phyloP scores from a whole-genome alignment of 805 yeast species.

The Candida wancherniae region DNA sequence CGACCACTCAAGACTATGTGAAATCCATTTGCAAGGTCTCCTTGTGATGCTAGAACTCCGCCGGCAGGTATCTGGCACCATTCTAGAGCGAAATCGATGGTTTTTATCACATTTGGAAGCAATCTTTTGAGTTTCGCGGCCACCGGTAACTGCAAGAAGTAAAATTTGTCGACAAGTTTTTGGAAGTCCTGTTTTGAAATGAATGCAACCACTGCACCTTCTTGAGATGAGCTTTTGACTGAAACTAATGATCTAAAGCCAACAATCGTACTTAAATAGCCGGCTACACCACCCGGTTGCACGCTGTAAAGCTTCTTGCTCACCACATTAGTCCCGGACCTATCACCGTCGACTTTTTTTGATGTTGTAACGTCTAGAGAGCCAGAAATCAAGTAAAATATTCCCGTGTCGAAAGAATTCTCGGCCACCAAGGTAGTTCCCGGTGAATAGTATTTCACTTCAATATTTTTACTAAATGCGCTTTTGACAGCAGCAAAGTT shows the following conservation, averaged over 20 bases:
- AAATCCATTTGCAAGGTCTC: conserved; percentile 85
- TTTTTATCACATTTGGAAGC: conserved; percentile 60
- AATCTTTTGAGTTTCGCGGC: conserved; percentile 70
- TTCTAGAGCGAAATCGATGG: conserved; percentile 87
- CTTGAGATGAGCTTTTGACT: conserved; percentile 54
- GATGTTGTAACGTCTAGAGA: conserved; percentile 48
- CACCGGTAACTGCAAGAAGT: conserved; percentile 68
- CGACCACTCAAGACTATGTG: conserved; percentile 88
- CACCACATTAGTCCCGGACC: conserved; percentile 1
- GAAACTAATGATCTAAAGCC: conserved; percentile 77
- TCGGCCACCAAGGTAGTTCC: conserved; percentile 59
- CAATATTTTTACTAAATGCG: conserved; percentile 57
- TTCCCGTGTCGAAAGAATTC: conserved; percentile 64
- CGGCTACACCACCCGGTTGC: conserved; percentile 77
- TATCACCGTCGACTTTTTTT: conserved; percentile 3
- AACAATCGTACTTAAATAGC: conserved; percentile 75
- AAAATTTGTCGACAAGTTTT: conserved; percentile 66
- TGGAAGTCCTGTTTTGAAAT: conserved; percentile 61
- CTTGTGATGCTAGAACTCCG: conserved; percentile 70
- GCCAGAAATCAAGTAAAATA: conserved; percentile 80
- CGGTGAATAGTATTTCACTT: conserved; percentile 48
- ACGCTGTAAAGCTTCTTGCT: conserved; percentile 50
- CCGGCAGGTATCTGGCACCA: conserved; percentile 95
- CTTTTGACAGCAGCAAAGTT: conserved; percentile 49
- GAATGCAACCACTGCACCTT: conserved; percentile 59